phyloP scores from a whole-genome alignment of 768 basidiomycete species.

The Russula virescens region DNA sequence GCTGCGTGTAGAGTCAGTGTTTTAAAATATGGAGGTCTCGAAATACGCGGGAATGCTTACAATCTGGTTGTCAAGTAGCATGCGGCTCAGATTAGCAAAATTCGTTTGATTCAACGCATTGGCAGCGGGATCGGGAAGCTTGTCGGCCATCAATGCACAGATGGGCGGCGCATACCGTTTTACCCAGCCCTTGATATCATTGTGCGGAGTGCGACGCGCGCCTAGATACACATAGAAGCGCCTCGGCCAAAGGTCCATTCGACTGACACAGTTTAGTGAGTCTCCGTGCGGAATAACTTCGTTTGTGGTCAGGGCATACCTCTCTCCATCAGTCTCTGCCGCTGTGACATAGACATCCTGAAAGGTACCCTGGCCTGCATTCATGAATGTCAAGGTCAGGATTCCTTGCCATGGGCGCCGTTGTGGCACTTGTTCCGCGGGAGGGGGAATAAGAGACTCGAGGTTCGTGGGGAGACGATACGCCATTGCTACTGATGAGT shows the following conservation, averaged over 20 bases:
- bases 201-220: constrained; percentile 38
- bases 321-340: constrained; percentile 67
- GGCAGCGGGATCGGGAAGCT: constrained; percentile 43
- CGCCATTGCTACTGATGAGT: constrained; percentile 37
- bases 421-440: constrained; percentile 38
- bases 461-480: constrained; percentile 59
- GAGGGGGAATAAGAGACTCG: constrained; percentile 53
- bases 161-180: constrained; percentile 40
- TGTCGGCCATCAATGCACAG: constrained; percentile 61
- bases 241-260: constrained; percentile 52
- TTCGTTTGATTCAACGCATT: constrained; percentile 47
- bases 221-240: constrained; percentile 39
- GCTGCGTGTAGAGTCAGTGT: constrained; percentile 1
- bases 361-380: constrained; percentile 38
- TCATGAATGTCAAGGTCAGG: constrained; percentile 46
- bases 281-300: background rate
- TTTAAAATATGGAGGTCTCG: background rate
- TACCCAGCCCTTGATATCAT: constrained; percentile 49
- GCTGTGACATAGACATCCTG: constrained; percentile 56
- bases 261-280: constrained; percentile 30
- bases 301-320: constrained; percentile 38
- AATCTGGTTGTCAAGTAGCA: constrained; percentile 47
- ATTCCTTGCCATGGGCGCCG: constrained; percentile 54
- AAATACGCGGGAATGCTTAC: constrained; percentile 33
- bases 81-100: constrained; percentile 50